Conservation (phyloP, 2,329 filamentous ascomycete species). For the Peltaster fructicola region DNA sequence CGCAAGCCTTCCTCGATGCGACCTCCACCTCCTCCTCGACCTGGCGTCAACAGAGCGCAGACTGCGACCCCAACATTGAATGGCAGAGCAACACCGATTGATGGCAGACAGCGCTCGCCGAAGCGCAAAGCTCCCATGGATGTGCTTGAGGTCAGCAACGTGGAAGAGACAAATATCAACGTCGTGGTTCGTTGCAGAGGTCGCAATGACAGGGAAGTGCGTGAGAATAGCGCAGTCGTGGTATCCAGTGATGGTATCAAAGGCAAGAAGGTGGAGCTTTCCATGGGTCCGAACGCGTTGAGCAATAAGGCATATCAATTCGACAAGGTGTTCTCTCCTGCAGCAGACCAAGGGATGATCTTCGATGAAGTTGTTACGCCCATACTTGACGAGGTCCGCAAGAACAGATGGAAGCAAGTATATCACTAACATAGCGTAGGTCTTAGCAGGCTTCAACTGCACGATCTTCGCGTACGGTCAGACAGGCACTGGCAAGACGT, state of each 20-base stretch:
- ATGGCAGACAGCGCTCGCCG: conserved; percentile 37
- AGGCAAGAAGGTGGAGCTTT: conserved; percentile 66
- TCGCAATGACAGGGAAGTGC: conserved; percentile 78
- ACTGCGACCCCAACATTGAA: conserved; percentile 28
- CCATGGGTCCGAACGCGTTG: conserved; percentile 79
- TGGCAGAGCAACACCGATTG: conserved; percentile 51
- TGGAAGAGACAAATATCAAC: conserved; percentile 88
- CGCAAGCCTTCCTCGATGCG: conserved; percentile 26
- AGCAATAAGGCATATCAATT: conserved; percentile 96
- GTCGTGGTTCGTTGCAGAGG: conserved; percentile 91
- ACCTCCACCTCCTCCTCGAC: conserved; percentile 30
- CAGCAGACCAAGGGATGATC: conserved; percentile 81
- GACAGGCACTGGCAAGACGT: conserved; percentile 95
- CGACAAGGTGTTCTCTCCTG: conserved; percentile 90
- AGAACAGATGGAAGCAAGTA: too few relatives aligned
- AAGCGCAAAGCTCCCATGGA: conserved; percentile 75
- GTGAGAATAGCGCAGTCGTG: conserved; percentile 88
- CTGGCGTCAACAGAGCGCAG: conserved; percentile 23
- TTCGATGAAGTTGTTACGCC: conserved; percentile 92
- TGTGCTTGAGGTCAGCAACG: conserved; percentile 45
- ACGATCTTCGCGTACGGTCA: conserved; percentile 98
- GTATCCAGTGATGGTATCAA: conserved; percentile 76
- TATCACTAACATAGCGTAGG: conserved; percentile 33
- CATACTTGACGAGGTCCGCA: conserved; percentile 69
- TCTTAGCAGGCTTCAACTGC: conserved; percentile 88